These are phyloP conservation scores for Tulasnella sp. DNA, from an alignment of 768 basidiomycete species.

Conservation along the genomic window DNA sequence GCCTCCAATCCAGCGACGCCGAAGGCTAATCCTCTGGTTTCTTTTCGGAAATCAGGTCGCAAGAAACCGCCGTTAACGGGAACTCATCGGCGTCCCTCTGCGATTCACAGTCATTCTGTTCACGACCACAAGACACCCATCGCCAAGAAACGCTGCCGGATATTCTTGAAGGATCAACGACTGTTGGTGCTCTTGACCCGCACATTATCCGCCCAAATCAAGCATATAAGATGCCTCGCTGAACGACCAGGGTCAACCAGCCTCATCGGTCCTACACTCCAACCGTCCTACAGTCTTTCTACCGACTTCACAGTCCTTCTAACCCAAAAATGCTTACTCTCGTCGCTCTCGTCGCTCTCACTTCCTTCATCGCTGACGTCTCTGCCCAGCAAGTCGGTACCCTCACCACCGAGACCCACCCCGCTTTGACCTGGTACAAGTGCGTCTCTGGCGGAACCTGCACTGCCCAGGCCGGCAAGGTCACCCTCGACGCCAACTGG, in stretches of 20 bases:
- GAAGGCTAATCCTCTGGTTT: not conserved
- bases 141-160: not conserved
- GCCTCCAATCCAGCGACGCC: not conserved
- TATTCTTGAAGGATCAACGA: not conserved
- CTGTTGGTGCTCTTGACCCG: not conserved
- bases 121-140: not conserved
- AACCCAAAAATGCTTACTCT: not conserved
- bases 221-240: not conserved
- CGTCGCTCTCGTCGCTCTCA: not conserved
- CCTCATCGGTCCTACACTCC: not conserved
- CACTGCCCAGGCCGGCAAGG: not conserved
- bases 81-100: not conserved
- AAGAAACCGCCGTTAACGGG: not conserved
- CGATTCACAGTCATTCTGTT: not conserved
- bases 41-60: not conserved
- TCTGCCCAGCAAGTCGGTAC: slow-evolving; percentile 43
- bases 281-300: not conserved
- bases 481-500: slow-evolving; percentile 13
- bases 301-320: not conserved
- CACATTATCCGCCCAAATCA: not conserved
- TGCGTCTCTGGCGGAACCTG: slow-evolving; percentile 26
- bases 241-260: not conserved
- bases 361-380: slow-evolving; percentile 30
- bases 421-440: slow-evolving; percentile 34
- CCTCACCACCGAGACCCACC: slow-evolving; percentile 36